A percentile compares a stretch with the other conserved stretches of the same genome.
phyloP scores from a whole-genome alignment of 257 asterid species.

The Cynanchum wilfordii region DNA sequence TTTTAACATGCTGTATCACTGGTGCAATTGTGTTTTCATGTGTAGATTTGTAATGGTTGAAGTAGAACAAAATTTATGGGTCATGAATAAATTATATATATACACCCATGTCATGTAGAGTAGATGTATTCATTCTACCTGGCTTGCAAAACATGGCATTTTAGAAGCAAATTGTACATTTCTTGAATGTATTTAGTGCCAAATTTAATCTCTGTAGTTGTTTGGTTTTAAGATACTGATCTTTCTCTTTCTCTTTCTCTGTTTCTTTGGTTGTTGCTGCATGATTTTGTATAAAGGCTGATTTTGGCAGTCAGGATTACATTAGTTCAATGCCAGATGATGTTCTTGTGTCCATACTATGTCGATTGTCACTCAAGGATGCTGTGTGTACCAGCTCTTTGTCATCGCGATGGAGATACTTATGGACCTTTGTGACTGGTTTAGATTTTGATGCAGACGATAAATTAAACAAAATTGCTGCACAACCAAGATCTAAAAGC shows the following conservation, averaged over 20 bases:
- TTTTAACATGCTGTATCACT: not conserved
- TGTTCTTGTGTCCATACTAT: conserved; percentile 36
- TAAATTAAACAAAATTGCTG: conserved; percentile 29
- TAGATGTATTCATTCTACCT: not conserved
- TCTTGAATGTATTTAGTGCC: not conserved
- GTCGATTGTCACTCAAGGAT: conserved; percentile 36
- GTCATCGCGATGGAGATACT: conserved; percentile 39
- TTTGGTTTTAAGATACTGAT: conserved; percentile 7
- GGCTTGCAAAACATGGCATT: not conserved
- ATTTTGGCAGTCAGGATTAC: conserved; percentile 24
- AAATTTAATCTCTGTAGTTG: not conserved
- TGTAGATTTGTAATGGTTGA: not conserved
- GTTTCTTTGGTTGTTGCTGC: conserved; percentile 10
- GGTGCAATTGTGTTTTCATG: not conserved
- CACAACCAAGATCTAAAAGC: conserved; percentile 22
- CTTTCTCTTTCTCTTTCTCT: not conserved
- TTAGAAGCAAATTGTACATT: not conserved
- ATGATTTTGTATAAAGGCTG: conserved; percentile 17
- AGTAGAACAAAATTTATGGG: not conserved
- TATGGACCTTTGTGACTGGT: conserved; percentile 35
- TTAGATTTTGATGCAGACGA: conserved; percentile 41
- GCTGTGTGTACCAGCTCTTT: conserved; percentile 37
- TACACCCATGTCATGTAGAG: no score
- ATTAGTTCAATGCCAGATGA: conserved; percentile 45
- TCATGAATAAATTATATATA: not conserved